A percentile compares a stretch with the other conserved stretches of the same genome.
These are phyloP conservation scores for Amylostereum areolatum DNA, from an alignment of 1,284 basidiomycete species.

Conservation along the genomic window DNA sequence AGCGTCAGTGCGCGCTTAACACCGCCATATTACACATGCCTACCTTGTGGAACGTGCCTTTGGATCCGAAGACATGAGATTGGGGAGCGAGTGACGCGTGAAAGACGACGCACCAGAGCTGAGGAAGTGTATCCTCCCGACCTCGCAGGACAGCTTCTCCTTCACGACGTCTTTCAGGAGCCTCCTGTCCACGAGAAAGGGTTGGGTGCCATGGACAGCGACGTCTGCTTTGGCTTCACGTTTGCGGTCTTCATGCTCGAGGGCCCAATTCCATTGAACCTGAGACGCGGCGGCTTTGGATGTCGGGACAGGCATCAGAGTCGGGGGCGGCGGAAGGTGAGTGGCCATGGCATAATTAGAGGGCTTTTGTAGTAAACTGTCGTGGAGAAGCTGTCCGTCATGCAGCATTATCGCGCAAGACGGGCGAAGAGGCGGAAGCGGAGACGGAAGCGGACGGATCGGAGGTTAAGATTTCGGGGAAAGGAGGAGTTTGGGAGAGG, in stretches of 20 bases:
- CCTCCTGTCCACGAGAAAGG: conserved; percentile 67
- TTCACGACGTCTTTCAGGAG: conserved; percentile 69
- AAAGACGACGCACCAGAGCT: conserved; percentile 55
- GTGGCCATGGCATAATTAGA: background rate
- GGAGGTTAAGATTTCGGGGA: too few relatives aligned
- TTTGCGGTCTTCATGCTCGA: conserved; percentile 59
- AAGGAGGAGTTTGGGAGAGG: too few relatives aligned
- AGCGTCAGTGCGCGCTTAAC: background rate
- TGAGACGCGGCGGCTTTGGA: conserved; percentile 1
- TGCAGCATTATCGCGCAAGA: conserved; percentile 9
- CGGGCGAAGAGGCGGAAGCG: too few relatives aligned
- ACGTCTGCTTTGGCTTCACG: conserved; percentile 56
- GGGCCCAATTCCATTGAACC: conserved; percentile 60
- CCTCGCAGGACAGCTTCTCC: conserved; percentile 58
- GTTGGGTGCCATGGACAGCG: conserved; percentile 48
- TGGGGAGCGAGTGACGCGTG: conserved; percentile 5
- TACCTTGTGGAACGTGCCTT: conserved; percentile 76
- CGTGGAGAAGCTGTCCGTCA: conserved; percentile 4
- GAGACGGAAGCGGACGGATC: too few relatives aligned
- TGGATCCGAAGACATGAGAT: background rate
- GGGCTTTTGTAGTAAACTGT: conserved; percentile 4
- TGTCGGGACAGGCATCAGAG: background rate
- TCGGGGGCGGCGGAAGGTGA: too few relatives aligned
- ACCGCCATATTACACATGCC: conserved; percentile 12
- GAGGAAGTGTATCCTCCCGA: conserved; percentile 64